Percentiles rank a stretch among this genome's conserved stretches.
Conservation (phyloP, 1,284 basidiomycete species). For the Ustilago curta region DNA sequence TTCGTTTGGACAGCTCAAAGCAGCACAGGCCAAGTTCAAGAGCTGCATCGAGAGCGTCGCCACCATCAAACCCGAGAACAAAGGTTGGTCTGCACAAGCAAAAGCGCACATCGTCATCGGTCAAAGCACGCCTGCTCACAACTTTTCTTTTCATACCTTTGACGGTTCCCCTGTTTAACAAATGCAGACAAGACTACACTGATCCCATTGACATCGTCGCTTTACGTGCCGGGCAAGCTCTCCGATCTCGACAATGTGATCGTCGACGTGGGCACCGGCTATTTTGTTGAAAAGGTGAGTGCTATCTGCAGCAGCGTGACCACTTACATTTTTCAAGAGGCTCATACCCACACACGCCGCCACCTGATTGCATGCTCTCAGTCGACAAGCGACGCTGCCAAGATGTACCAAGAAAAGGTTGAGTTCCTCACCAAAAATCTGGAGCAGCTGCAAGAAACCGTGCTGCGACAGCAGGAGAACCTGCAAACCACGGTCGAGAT, state of each 20-base stretch:
- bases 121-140: background rate
- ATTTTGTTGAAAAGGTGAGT: slow-evolving; percentile 91
- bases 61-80: slow-evolving; percentile 79
- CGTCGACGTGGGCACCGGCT: slow-evolving; percentile 95
- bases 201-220: slow-evolving; percentile 90
- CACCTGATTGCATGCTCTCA: slow-evolving; percentile 3
- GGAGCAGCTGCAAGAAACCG: slow-evolving; percentile 66
- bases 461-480: slow-evolving; percentile 66
- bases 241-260: slow-evolving; percentile 86
- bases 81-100: slow-evolving; percentile 72
- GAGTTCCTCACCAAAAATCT: slow-evolving; percentile 64
- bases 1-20: slow-evolving; percentile 91
- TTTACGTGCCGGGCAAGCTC: slow-evolving; percentile 93
- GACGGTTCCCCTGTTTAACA: background rate
- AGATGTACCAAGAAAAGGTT: slow-evolving; percentile 63
- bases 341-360: background rate
- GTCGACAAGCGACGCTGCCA: slow-evolving; percentile 59
- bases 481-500: slow-evolving; percentile 65
- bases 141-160: background rate
- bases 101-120: background rate
- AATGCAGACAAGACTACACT: slow-evolving; percentile 82
- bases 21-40: slow-evolving; percentile 91
- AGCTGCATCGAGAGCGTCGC: slow-evolving; percentile 84
- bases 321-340: background rate
- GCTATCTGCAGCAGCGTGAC: no score